phyloP scores from a whole-genome alignment of 2,329 filamentous ascomycete species.

The Fusarium coffeatum region DNA sequence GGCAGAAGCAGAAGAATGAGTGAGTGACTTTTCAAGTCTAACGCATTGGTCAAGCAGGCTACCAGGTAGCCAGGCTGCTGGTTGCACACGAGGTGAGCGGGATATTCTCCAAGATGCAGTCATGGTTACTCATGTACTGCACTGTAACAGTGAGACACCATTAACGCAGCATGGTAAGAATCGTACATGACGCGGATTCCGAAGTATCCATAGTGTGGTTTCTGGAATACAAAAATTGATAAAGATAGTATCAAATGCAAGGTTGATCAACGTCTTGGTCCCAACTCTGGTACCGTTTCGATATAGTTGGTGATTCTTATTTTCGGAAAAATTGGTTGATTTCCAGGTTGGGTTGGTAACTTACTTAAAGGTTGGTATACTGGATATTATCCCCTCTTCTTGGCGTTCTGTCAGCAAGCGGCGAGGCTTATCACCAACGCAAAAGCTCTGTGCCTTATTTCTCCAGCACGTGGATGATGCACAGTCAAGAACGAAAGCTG shows the following conservation, averaged over 20 bases:
- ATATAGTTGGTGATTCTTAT: not conserved
- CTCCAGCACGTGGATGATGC: conserved; percentile 13
- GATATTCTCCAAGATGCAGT: conserved; percentile 16
- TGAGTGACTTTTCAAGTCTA: conserved; percentile 29
- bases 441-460: not conserved
- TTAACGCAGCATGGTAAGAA: conserved; percentile 10
- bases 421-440: conserved; percentile 6
- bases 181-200: conserved; percentile 5
- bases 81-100: conserved; percentile 11
- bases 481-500: not conserved
- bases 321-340: not conserved
- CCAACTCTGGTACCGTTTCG: not conserved
- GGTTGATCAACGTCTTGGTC: not conserved
- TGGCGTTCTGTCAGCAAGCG: conserved; percentile 2
- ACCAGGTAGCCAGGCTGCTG: not conserved
- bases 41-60: conserved; percentile 3
- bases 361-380: not conserved
- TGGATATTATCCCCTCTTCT: conserved; percentile 24
- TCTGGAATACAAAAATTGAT: conserved; percentile 15
- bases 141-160: conserved; percentile 22
- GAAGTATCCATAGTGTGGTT: not conserved
- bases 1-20: conserved; percentile 18
- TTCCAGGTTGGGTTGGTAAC: not conserved
- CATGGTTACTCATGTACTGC: conserved; percentile 5
- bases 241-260: conserved; percentile 31